Conservation (phyloP, 257 asterid species). For the Solanum paucissectum region DNA sequence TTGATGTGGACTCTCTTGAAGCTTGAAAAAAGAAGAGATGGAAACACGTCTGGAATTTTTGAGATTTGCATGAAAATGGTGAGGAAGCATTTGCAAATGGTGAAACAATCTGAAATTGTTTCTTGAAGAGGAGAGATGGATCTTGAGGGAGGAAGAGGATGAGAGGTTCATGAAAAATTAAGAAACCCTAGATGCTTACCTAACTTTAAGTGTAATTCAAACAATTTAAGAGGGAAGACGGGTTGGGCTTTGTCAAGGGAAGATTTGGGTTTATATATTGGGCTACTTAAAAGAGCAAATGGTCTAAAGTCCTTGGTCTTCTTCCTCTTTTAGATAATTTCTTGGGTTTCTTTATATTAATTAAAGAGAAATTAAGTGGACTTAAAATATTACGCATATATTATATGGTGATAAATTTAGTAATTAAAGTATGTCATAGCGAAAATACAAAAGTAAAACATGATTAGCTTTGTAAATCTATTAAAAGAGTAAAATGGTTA, state of each 20-base stretch:
- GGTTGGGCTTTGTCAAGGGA: background rate
- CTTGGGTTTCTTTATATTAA: too few relatives aligned
- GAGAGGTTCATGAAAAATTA: background rate
- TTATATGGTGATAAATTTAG: too few relatives aligned
- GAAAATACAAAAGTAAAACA: too few relatives aligned
- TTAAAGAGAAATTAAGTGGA: too few relatives aligned
- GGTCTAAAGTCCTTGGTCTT: too few relatives aligned
- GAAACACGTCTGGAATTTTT: background rate
- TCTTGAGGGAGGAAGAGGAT: background rate
- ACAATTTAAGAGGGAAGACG: background rate
- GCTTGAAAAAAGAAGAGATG: background rate
- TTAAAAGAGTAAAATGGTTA: too few relatives aligned
- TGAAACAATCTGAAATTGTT: background rate
- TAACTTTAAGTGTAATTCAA: too few relatives aligned
- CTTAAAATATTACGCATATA: too few relatives aligned
- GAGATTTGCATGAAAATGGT: background rate
- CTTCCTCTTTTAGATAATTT: too few relatives aligned
- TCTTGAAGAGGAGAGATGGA: background rate
- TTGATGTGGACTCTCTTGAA: background rate
- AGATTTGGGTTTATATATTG: background rate
- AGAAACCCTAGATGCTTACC: background rate
- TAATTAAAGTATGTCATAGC: too few relatives aligned
- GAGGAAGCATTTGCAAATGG: background rate
- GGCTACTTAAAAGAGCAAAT: background rate
- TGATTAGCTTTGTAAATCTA: too few relatives aligned